Evolutionary conservation across 78 protist species (phyloP), one percentile per base, ranked within the genome.

Genomic region (Dictyostelium intermedium): DNA sequence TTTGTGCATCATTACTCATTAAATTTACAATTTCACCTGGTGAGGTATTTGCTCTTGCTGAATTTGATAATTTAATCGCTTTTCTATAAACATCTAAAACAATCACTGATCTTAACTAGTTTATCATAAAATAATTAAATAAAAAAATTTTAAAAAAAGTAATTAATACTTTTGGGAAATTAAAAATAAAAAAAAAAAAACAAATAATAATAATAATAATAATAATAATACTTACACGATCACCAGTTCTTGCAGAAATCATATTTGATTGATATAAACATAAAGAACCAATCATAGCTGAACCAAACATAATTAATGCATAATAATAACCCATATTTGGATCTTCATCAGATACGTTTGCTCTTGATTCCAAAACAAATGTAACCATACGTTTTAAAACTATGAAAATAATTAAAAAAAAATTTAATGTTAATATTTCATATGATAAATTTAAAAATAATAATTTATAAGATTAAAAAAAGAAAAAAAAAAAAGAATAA

Each of bases 1-100:
- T 79, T 76, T 96, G 96, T 23, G 98, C 95, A 81, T 98, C 99
- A 47, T 86, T 89, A 45, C 92, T 23, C 99, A 97, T 97, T 47
- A 94, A 95, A 53, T 95, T 98, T 25, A 86, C 93, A 41, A 97
- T 92, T 60, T 97, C 96, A 43, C 99, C 98, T 16, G 92, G 61
- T 9, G 96, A 79, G 69, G 94, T 80, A 14, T 78, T 80, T 61
- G 79, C n/a, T 69, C 80, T 78, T 63, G 94, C 78, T 32, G 61
- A 43, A 80, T 89, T 89, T 43, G 82, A 63, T n/a, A 89, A n/a
- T 20, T 69, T 60, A 18, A 89, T 41, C 47, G 94, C 43, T 47
- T 89, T 89, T n/a, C 41, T 60, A 47, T 89, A 89, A 32, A 89
- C 94, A 80, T 89, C 94, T 63, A 84, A 89, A 30, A 89, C 94